phyloP scores from a whole-genome alignment of 805 yeast species.

The Wickerhamomyces xylosicus region DNA sequence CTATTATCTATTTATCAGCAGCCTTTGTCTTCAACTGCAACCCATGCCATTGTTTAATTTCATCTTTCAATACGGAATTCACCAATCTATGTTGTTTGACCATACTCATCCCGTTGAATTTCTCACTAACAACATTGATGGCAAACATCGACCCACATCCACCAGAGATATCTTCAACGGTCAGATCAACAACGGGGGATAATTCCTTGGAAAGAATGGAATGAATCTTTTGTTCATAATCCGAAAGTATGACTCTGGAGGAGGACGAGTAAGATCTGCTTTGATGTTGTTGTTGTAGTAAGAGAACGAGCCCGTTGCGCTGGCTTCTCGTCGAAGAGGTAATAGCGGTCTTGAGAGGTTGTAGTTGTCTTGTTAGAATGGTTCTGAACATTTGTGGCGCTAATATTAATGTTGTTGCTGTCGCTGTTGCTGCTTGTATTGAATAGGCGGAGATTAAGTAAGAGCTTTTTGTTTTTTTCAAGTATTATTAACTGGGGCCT shows the following conservation, averaged over 20 bases:
- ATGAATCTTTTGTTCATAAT: conserved; percentile 56
- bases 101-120: conserved; percentile 74
- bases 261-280: not conserved
- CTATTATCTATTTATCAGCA: conserved; percentile 5
- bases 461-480: too few relatives aligned
- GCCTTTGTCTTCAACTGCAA: conserved; percentile 73
- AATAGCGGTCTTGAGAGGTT: too few relatives aligned
- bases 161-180: conserved; percentile 78
- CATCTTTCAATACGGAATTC: conserved; percentile 71
- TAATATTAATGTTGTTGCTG: too few relatives aligned
- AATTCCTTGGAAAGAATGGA: conserved; percentile 44
- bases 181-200: conserved; percentile 45
- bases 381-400: too few relatives aligned
- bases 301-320: too few relatives aligned
- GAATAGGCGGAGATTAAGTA: too few relatives aligned
- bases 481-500: too few relatives aligned
- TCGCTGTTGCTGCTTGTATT: too few relatives aligned
- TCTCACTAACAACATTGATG: conserved; percentile 58
- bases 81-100: conserved; percentile 90
- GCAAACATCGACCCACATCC: conserved; percentile 99
- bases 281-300: too few relatives aligned
- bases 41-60: conserved; percentile 91
- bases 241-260: conserved; percentile 21
- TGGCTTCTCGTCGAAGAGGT: too few relatives aligned
- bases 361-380: too few relatives aligned